phyloP scores from a whole-genome alignment of 345 rosid genomes.

The Brassica juncea region DNA sequence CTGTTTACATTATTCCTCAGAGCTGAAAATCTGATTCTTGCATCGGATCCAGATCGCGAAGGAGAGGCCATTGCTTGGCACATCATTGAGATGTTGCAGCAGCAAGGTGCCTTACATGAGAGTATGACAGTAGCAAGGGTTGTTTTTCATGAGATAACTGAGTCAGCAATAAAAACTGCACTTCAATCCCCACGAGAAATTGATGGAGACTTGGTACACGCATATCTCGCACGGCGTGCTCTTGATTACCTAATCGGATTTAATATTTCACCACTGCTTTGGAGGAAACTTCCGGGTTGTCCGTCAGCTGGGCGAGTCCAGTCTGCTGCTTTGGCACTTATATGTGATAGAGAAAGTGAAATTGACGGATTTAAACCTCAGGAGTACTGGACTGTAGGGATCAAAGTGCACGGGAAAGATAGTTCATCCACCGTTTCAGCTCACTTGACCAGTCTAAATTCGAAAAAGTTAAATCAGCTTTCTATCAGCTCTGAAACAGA shows the following conservation, averaged over 20 bases:
- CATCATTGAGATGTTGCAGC: slow-evolving; percentile 94
- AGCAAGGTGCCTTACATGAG: slow-evolving; percentile 83
- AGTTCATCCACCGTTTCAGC: slow-evolving; percentile 51
- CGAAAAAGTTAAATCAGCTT: slow-evolving; percentile 69
- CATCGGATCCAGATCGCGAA: slow-evolving; percentile 99
- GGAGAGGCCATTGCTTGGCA: slow-evolving; percentile 99
- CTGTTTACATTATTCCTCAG: slow-evolving; percentile 60
- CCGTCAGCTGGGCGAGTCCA: slow-evolving; percentile 98
- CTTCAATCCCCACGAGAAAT: slow-evolving; percentile 81
- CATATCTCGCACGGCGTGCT: slow-evolving; percentile 95
- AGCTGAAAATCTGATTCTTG: slow-evolving; percentile 92
- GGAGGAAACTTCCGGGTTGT: slow-evolving; percentile 98
- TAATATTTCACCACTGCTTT: slow-evolving; percentile 88
- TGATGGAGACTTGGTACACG: slow-evolving; percentile 82
- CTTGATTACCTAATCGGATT: slow-evolving; percentile 97
- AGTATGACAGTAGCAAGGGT: slow-evolving; percentile 79
- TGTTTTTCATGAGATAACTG: slow-evolving; percentile 94
- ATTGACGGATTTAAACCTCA: slow-evolving; percentile 81
- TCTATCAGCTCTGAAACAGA: slow-evolving; percentile 61
- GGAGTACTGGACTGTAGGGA: slow-evolving; percentile 83
- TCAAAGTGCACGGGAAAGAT: slow-evolving; percentile 48
- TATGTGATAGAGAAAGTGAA: slow-evolving; percentile 92
- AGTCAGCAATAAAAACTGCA: slow-evolving; percentile 78
- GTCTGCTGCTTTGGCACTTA: slow-evolving; percentile 90
- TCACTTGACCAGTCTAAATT: slow-evolving; percentile 64